Percentiles rank a stretch among this genome's conserved stretches.
Evolutionary conservation across 768 basidiomycete genomes (phyloP).

Genomic region (Leccinum incarnatum): DNA sequence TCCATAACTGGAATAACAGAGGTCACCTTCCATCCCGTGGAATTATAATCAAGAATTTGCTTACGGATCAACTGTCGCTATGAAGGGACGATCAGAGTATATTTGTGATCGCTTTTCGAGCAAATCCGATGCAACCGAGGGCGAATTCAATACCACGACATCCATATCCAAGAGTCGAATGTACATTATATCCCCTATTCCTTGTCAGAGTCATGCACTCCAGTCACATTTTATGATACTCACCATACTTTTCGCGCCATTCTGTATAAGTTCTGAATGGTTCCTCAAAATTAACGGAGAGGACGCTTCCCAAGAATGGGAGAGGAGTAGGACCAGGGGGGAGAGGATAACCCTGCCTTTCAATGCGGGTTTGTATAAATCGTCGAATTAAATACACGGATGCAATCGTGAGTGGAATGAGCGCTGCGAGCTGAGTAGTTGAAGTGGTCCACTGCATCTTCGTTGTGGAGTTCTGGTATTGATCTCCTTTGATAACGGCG

Average conservation of each 20-base stretch:
- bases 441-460: constrained; percentile 12
- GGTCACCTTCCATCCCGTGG: neutral
- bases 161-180: constrained; percentile 45
- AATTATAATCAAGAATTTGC: neutral
- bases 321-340: constrained; percentile 22
- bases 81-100: constrained; percentile 50
- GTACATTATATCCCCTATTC: constrained; percentile 44
- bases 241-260: constrained; percentile 21
- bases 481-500: neutral
- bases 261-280: constrained; percentile 19
- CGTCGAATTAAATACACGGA: neutral
- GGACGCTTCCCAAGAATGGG: constrained; percentile 18
- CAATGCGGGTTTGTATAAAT: constrained; percentile 2
- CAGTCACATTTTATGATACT: neutral
- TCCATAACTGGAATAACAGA: constrained; percentile 13
- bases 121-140: constrained; percentile 41
- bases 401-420: constrained; percentile 2
- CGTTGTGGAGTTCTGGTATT: neutral
- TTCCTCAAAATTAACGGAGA: constrained; percentile 14
- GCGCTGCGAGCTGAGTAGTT: neutral
- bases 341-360: constrained; percentile 13
- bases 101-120: constrained; percentile 45
- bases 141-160: constrained; percentile 45
- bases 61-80: constrained; percentile 19
- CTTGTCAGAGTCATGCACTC: neutral